These are phyloP conservation scores for Penicillium lividum DNA, from an alignment of 495 filamentous ascomycete species.

Conservation along the genomic window DNA sequence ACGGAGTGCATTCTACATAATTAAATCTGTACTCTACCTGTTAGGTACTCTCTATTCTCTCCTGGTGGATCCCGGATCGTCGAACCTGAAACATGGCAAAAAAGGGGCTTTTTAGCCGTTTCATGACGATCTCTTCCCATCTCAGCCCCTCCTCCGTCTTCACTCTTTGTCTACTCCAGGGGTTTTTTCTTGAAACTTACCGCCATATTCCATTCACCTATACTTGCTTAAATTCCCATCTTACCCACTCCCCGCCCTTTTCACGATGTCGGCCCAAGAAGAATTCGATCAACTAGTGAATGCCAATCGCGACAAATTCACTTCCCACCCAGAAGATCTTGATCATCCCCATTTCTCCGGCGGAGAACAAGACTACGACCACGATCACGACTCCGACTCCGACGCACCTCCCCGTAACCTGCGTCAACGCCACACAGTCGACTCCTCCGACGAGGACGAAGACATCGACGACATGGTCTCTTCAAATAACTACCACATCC, in stretches of 20 bases:
- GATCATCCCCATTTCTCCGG: constrained; percentile 35
- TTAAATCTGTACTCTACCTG: too few species aligned
- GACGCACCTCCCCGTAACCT: constrained; percentile 56
- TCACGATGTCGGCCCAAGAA: constrained; percentile 75
- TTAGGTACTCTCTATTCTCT: too few species aligned
- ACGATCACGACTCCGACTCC: constrained; percentile 35
- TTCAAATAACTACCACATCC: constrained; percentile 47
- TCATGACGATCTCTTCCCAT: constrained; percentile 34
- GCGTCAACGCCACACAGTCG: constrained; percentile 32
- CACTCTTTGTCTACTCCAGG: too few species aligned
- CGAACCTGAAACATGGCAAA: constrained; percentile 20
- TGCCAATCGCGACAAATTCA: constrained; percentile 48
- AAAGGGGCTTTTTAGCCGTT: constrained; percentile 21
- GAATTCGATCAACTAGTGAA: constrained; percentile 77
- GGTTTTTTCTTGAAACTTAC: too few species aligned
- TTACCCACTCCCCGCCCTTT: constrained; percentile 16
- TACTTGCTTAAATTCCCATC: constrained; percentile 17
- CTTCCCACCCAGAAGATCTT: constrained; percentile 62
- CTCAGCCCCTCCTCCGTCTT: constrained; percentile 19
- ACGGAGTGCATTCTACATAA: too few species aligned
- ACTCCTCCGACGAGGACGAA: constrained; percentile 54
- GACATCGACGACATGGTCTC: constrained; percentile 42
- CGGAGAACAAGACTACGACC: not conserved
- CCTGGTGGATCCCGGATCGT: constrained; percentile 19
- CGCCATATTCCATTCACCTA: not conserved